Evolutionary conservation across 176 grass and related monocot genomes (phyloP), one percentile per base, ranked within the genome.

Genomic region (Aegilops bicornis): DNA sequence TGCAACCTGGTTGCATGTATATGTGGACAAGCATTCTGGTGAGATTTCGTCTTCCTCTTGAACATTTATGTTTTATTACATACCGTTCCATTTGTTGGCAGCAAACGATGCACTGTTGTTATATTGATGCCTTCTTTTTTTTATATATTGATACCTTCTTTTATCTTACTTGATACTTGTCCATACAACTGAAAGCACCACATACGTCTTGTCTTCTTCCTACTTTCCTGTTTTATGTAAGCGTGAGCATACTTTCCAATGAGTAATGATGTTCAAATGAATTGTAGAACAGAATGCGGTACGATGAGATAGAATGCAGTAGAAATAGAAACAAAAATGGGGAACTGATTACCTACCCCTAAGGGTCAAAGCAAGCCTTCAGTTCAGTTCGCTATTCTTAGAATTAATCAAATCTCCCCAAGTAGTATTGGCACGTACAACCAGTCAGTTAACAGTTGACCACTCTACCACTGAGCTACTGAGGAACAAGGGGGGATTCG

Each of bases 1-100:
- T 94, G 95, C 61, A 97, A 97, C 63, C 90, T 92, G 32, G 95
- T 97, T 76, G 88, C 85, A 30, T 94, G 95, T 83, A 92, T 94
- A 74, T 97, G 95, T 75, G 90, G 89, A 88, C 95, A 97, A 87
- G 75, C 89, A 73, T 97, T 97, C 79, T 97, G 95, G 95, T 97
- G 81, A 94, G 86, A 36, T 77, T 69, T 27, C 24, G 11, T 89
- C 71, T 87, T 32, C 39, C 75, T 24, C 76, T 85, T 84, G 29
- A 54, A 29, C 29, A 42, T 87, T 70, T 84, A 66, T 62, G 13
- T 63, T 36, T 81, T 78, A 17, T 77, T 78, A 17, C 60, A 47
- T 79, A 68, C 2, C 20, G 10, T 68, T 3, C 36, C 2, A 3
- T 43, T 36, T 70, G 5, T 36, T 48, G 62, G 23, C 10, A 30